Evolutionary conservation across 2,329 filamentous ascomycete species (phyloP).

Genomic region (Colletotrichum destructivum): DNA sequence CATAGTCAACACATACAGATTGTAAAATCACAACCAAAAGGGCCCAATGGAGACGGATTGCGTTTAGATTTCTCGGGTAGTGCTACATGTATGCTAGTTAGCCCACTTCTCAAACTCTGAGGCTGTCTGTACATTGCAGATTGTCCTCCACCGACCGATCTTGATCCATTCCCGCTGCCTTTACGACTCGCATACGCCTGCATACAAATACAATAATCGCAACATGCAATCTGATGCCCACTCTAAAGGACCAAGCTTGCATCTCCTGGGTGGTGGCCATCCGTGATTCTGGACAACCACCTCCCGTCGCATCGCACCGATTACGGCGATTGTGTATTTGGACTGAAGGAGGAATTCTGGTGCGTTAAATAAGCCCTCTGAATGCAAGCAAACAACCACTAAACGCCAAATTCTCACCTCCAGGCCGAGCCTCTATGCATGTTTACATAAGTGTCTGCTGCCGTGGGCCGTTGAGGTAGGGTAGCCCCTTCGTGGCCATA

Average conservation of each 20-base stretch:
- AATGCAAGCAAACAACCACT: slow-evolving; percentile 9
- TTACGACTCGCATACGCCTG: neutral
- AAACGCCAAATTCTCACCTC: slow-evolving; percentile 20
- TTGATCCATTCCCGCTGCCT: neutral
- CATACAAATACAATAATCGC: neutral
- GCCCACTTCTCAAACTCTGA: neutral
- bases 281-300: neutral
- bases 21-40: too few species aligned
- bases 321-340: neutral
- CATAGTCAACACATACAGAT: neutral
- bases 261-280: neutral
- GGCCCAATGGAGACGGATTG: neutral
- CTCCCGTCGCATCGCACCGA: neutral
- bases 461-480: neutral
- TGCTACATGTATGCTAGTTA: neutral
- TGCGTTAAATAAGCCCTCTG: slow-evolving; percentile 7
- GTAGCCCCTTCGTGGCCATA: neutral
- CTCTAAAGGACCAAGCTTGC: neutral
- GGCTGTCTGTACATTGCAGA: neutral
- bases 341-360: neutral
- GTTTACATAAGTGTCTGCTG: neutral
- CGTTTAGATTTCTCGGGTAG: neutral
- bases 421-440: slow-evolving; percentile 1
- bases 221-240: neutral
- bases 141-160: neutral